These are phyloP conservation scores for Dentipellis fragilis DNA, from an alignment of 768 basidiomycete species.

Conservation along the genomic window DNA sequence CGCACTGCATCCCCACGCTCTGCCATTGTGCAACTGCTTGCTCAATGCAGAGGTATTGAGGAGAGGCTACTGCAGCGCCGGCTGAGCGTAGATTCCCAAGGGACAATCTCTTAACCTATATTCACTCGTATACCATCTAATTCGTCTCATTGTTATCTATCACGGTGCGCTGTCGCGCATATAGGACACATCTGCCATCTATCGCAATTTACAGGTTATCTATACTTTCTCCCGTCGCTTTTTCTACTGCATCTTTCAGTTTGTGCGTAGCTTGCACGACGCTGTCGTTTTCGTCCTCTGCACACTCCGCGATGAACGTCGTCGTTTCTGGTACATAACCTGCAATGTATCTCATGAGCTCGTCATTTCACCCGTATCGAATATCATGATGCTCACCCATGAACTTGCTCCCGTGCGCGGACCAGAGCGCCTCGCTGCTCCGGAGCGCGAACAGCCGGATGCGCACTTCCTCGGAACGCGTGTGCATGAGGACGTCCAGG, in stretches of 20 bases:
- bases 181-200: not conserved
- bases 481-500: conserved; percentile 77
- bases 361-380: not conserved
- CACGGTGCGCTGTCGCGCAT: not conserved
- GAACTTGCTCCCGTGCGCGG: conserved; percentile 61
- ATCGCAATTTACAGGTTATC: conserved; percentile 2
- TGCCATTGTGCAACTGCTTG: conserved; percentile 12
- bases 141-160: not conserved
- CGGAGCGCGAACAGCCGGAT: conserved; percentile 63
- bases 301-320: conserved; percentile 79
- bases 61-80: conserved; percentile 8
- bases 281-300: conserved; percentile 80
- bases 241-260: conserved; percentile 65
- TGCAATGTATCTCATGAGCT: conserved; percentile 17
- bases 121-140: not conserved
- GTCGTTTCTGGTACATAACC: conserved; percentile 75
- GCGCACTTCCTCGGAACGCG: conserved; percentile 68
- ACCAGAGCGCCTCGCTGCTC: conserved; percentile 71
- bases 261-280: conserved; percentile 63
- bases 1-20: conserved; percentile 14
- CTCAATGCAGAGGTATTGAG: conserved; percentile 13
- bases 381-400: conserved; percentile 35
- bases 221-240: conserved; percentile 40
- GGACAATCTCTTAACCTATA: conserved; percentile 1
- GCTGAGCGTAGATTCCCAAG: conserved; percentile 6